Evolutionary conservation across 2,329 filamentous ascomycete species (phyloP).

Genomic region (Aureobasidium zeae): DNA sequence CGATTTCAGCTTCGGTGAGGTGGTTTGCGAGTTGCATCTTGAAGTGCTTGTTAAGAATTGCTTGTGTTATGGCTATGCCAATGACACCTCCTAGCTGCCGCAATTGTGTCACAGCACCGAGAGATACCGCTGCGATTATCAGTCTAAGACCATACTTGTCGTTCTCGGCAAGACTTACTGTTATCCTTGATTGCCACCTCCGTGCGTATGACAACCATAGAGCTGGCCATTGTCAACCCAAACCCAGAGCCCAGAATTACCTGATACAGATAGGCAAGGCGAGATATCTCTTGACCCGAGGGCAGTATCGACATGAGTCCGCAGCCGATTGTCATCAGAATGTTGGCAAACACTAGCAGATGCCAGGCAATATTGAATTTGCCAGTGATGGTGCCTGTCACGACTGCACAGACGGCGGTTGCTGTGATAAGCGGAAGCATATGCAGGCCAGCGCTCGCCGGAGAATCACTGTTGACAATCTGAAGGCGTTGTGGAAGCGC

Average conservation of each 20-base stretch:
- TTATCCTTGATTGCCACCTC: conserved; percentile 5
- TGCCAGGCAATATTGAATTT: conserved; percentile 6
- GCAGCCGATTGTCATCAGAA: conserved; percentile 3
- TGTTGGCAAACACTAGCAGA: background rate
- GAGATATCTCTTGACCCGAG: background rate
- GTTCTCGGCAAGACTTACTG: background rate
- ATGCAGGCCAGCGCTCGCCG: conserved; percentile 9
- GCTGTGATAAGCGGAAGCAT: conserved; percentile 12
- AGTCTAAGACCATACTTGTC: too few relatives aligned
- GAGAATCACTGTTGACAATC: conserved; percentile 2
- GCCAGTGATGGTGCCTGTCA: conserved; percentile 5
- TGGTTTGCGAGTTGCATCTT: background rate
- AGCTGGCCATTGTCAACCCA: conserved; percentile 3
- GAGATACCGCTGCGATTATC: background rate
- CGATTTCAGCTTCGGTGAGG: background rate
- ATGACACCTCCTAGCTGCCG: conserved; percentile 3
- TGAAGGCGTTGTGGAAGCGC: conserved; percentile 13
- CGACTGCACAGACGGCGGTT: background rate
- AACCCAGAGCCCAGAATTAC: background rate
- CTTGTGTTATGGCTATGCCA: background rate
- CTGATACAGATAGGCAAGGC: background rate
- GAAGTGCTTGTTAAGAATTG: background rate
- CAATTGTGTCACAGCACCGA: conserved; percentile 4
- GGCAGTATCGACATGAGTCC: conserved; percentile 3
- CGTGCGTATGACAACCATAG: conserved; percentile 2